phyloP scores from a whole-genome alignment of 208 protist genomes.

The Herpetomonas muscarum region DNA sequence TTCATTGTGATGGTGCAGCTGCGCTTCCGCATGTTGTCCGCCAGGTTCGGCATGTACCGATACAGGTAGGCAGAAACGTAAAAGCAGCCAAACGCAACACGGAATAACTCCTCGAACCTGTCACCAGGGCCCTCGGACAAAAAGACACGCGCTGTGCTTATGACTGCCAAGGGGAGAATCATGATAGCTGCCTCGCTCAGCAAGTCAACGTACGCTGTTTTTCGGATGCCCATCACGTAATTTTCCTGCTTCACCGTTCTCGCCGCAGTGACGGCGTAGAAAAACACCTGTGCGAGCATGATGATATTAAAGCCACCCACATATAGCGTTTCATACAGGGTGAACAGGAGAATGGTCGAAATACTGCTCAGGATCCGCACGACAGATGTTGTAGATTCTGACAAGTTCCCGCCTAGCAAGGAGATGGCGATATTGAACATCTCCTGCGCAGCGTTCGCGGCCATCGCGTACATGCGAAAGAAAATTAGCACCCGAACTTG shows the following conservation, averaged over 20 bases:
- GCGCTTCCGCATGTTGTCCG: conserved; percentile 66
- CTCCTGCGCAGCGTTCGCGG: conserved; percentile 51
- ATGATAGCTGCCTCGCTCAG: conserved; percentile 42
- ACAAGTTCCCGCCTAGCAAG: conserved; percentile 2
- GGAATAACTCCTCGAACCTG: conserved; percentile 39
- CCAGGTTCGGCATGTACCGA: conserved; percentile 71
- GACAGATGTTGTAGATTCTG: conserved; percentile 5
- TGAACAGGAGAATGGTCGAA: conserved; percentile 55
- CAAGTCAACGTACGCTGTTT: conserved; percentile 65
- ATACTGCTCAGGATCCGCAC: conserved; percentile 34
- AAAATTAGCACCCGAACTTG: conserved; percentile 66
- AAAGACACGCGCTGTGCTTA: conserved; percentile 9
- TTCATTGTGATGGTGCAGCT: conserved; percentile 65
- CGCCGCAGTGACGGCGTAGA: conserved; percentile 35
- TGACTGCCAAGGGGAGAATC: conserved; percentile 22
- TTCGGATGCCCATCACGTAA: conserved; percentile 22
- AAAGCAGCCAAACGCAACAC: conserved; percentile 43
- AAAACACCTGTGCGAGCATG: conserved; percentile 60
- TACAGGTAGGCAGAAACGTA: conserved; percentile 74
- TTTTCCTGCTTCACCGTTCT: conserved; percentile 42
- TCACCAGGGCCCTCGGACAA: neutral
- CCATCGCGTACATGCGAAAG: conserved; percentile 76
- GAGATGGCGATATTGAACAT: conserved; percentile 31
- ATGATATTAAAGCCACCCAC: conserved; percentile 52
- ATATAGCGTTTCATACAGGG: conserved; percentile 49